Base-by-base conservation (phyloP, 2,329 filamentous ascomycete genomes). In the Nothophoma quercina region DNA sequence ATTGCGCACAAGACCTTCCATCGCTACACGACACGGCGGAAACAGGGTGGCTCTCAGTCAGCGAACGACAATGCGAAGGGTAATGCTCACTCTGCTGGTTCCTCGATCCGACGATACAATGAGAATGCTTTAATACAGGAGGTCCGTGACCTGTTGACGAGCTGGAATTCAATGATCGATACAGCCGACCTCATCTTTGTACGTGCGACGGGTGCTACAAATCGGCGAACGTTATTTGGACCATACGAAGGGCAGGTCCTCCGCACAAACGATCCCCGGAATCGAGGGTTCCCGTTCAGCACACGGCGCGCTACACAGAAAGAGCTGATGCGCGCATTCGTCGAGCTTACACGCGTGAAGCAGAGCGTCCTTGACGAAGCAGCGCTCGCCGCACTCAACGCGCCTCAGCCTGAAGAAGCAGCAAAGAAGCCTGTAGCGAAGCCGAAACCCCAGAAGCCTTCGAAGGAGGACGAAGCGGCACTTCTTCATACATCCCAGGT, bases 1-100 rank as follows among this genome's bases (percentile, higher is more conserved):
- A 82, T 97, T 35, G 93, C 92, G 0, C 93, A 98, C 76, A 99
- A 99, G 79, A 97, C 93, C 0, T 99, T 98, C 74, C 96, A 99
- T 74, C 85, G 95, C 51, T 99, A 99, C 71, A 99, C 96, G 0
- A 99, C 95, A 5, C 84, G 95, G 60, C 85, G 95, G 62, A 99
- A 99, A 73, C 95, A 99, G 74, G 95, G 95, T 80, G 95, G 96
- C 33, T 88, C 92, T 9, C 95, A 99, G 73, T 96, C 93, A 3
- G 88, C 93, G 22, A 98, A 92, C 72, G 95, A 99, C 73, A 89
- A 91, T 56, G 85, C 93, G n/a, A 96, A 96, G 70, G 93, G 95
- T 12, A 88, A 89, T 38, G 95, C 95, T 0, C 92, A 98, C 75
- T 98, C 95, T 4, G 96, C 93, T 7, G 95, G 96, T 72, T 90